Conservation (phyloP, 371 early-diverging fungal species). For the Amoeboradix gromovi region DNA sequence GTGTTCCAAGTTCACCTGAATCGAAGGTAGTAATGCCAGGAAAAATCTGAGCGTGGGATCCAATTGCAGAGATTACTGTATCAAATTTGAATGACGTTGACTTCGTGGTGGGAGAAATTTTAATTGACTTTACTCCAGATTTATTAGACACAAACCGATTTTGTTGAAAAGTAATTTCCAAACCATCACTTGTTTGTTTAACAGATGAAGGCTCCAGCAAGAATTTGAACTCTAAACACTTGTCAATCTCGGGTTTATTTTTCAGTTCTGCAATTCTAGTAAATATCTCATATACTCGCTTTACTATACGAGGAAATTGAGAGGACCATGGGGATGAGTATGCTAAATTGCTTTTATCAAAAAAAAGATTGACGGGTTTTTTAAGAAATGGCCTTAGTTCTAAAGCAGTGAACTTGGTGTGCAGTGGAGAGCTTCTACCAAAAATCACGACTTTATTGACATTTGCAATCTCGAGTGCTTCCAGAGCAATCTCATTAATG, state of each 20-base stretch:
- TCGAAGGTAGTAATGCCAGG: neutral
- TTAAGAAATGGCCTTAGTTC: neutral
- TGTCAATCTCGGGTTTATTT: neutral
- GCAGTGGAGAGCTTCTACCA: neutral
- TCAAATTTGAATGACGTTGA: neutral
- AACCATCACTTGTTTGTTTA: neutral
- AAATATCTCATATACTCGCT: neutral
- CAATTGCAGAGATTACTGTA: neutral
- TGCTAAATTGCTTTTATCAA: neutral
- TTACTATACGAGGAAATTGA: neutral
- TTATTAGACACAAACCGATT: neutral
- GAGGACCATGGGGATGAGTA: neutral
- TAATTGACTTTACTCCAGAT: no score
- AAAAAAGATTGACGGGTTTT: neutral
- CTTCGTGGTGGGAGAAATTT: no score
- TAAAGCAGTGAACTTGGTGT: neutral
- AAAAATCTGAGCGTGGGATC: neutral
- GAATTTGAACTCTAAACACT: neutral
- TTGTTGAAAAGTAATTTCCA: neutral
- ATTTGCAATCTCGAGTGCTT: conserved; percentile 12
- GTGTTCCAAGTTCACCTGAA: neutral
- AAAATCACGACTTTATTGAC: neutral
- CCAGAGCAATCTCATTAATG: conserved; percentile 44
- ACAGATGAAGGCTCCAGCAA: neutral
- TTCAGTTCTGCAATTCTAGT: neutral